Evolutionary conservation across 768 basidiomycete genomes (phyloP).

Genomic region (Tulasnella sp.): DNA sequence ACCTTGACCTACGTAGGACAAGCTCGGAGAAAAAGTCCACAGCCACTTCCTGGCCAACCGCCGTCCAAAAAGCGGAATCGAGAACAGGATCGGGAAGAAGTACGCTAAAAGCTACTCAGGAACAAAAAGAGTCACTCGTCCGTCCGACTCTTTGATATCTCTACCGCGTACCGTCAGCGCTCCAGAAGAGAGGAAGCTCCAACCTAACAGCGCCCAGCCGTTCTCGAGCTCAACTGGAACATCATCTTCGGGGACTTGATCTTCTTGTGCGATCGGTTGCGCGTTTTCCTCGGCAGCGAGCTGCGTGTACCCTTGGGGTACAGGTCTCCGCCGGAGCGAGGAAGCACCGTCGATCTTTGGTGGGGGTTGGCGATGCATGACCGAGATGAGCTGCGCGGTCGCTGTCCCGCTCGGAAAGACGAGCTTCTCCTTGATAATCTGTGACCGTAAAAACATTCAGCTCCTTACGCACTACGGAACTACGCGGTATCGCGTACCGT

Average conservation of each 20-base stretch:
- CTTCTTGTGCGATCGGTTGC: conserved; percentile 23
- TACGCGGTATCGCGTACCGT: conserved; percentile 43
- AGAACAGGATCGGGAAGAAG: conserved; percentile 80
- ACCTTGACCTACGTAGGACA: conserved; percentile 92
- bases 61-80: conserved; percentile 74
- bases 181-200: conserved; percentile 70
- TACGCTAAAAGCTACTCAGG: conserved; percentile 75
- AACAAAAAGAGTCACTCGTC: conserved; percentile 7
- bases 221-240: conserved; percentile 43
- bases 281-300: conserved; percentile 17
- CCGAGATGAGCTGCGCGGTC: conserved; percentile 88
- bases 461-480: no score
- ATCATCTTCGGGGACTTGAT: conserved; percentile 2
- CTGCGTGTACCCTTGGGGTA: conserved; percentile 27
- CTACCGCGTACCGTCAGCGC: conserved; percentile 53
- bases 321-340: conserved; percentile 9
- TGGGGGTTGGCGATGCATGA: conserved; percentile 67
- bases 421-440: conserved; percentile 92
- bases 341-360: conserved; percentile 36
- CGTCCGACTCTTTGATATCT: background rate
- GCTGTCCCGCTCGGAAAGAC: conserved; percentile 93
- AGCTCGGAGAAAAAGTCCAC: conserved; percentile 86
- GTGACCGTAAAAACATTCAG: conserved; percentile 6
- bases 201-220: conserved; percentile 67
- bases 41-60: conserved; percentile 80